Evolutionary conservation across 108 stramenopile species (phyloP), one percentile per base, ranked within the genome.

Genomic region (Epipyxis sp.): DNA sequence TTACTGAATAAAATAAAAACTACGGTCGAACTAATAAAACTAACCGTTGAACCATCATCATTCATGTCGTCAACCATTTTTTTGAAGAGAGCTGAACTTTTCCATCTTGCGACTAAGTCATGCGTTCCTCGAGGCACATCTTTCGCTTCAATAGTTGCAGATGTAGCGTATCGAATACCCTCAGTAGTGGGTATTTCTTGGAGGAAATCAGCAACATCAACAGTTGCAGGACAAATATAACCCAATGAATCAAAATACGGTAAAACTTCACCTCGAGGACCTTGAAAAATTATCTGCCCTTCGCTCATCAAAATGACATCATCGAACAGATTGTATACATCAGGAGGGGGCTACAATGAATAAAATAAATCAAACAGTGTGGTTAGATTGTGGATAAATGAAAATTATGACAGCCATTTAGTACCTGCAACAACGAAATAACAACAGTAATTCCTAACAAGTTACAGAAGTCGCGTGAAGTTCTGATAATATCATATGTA

Each of bases 271-370:
- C 89, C 90, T 34, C 92, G 84, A 3, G 90, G 90, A 2, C 94
- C 95, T n/a, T 89, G 86, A 78, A 91, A 93, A 39, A 95, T 85
- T 35, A 93, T 77, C 40, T 77, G 85, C 40, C 95, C 95, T 37
- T 90, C 79, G 78, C 89, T 87, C 32, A 96, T 77, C 62, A 96
- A 76, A 20, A 94, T 89, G 6, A 95, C 43, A 44, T 94, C 90
- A 77, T 95, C 94, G 81, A 96, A 96, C 57, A 94, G 83, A 42
- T 90, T 91, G 40, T 92, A 92, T n/a, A 91, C 91, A 85, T 95
- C 93, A 0, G 92, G 93, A 0, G 93, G 90, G 30, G 94, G 93
- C 76, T 94, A 92, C 1, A 94, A 84, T 32, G 20, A 20, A 50
- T 6, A 50, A 50, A 50, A n/a, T n/a, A n/a, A n/a, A n/a, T n/a